phyloP scores from a whole-genome alignment of 2,329 filamentous ascomycete species.

The Fusarium phyllophilum region DNA sequence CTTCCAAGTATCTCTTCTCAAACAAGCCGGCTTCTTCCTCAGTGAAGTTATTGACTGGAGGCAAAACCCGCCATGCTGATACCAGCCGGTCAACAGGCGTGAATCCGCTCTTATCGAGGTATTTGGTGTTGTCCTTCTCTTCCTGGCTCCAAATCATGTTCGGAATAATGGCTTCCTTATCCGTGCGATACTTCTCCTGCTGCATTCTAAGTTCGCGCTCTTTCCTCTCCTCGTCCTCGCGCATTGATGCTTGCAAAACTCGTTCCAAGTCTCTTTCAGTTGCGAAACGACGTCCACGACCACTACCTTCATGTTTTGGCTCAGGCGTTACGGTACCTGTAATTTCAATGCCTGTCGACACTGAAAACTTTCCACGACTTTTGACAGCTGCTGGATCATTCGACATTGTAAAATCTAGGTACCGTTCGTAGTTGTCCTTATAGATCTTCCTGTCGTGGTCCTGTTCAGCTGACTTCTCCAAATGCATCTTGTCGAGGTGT shows the following conservation, averaged over 20 bases:
- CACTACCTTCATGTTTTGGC: slow-evolving; percentile 65
- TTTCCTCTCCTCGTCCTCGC: slow-evolving; percentile 74
- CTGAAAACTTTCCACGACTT: slow-evolving; percentile 64
- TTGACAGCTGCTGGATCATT: slow-evolving; percentile 64
- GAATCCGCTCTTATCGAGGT: slow-evolving; percentile 72
- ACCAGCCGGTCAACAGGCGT: slow-evolving; percentile 74
- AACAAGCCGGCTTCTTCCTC: slow-evolving; percentile 76
- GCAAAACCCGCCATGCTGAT: slow-evolving; percentile 75
- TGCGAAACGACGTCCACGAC: slow-evolving; percentile 67
- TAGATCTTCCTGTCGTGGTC: slow-evolving; percentile 55
- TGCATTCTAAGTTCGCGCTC: slow-evolving; percentile 73
- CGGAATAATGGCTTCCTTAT: slow-evolving; percentile 80
- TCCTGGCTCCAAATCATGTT: slow-evolving; percentile 73
- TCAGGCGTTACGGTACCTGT: slow-evolving; percentile 59
- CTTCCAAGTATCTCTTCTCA: slow-evolving; percentile 78
- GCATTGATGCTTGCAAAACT: slow-evolving; percentile 76
- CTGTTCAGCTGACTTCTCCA: slow-evolving; percentile 52
- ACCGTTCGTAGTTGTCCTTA: slow-evolving; percentile 59
- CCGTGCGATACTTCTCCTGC: slow-evolving; percentile 76
- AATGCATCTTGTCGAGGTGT: slow-evolving; percentile 56
- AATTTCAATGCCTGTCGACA: slow-evolving; percentile 49
- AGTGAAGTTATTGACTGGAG: slow-evolving; percentile 79
- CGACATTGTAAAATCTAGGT: slow-evolving; percentile 66
- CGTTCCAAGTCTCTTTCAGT: slow-evolving; percentile 79
- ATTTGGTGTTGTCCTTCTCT: slow-evolving; percentile 67